phyloP scores from a whole-genome alignment of 164 flowering plant species.

The Houttuynia cordata region DNA sequence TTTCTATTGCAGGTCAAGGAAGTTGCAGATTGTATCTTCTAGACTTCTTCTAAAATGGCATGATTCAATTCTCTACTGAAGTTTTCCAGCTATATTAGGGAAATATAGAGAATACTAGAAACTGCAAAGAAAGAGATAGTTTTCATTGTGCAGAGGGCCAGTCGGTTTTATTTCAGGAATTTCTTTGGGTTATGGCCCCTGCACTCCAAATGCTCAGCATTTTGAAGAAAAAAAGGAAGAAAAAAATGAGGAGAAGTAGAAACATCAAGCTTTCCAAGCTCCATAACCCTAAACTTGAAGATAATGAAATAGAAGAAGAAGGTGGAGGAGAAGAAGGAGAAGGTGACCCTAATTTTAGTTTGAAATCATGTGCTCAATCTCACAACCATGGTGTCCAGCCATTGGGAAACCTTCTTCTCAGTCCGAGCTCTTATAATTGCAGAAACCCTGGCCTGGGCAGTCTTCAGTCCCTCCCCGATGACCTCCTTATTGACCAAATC shows the following conservation, averaged over 20 bases:
- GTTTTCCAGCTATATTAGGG: too few species aligned
- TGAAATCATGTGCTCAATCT: conserved; percentile 53
- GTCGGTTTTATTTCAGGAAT: too few species aligned
- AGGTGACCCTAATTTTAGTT: conserved; percentile 30
- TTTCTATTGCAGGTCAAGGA: too few species aligned
- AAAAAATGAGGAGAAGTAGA: conserved; percentile 14
- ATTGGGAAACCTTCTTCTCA: conserved; percentile 65
- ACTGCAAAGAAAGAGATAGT: too few species aligned
- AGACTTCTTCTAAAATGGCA: too few species aligned
- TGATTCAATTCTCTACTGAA: too few species aligned
- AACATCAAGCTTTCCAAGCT: conserved; percentile 8
- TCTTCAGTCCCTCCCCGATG: conserved; percentile 61
- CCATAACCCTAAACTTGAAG: conserved; percentile 5
- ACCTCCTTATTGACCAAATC: conserved; percentile 62
- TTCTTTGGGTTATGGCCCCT: not conserved
- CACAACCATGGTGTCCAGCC: conserved; percentile 78
- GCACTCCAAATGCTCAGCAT: not conserved
- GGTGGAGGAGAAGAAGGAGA: conserved; percentile 18
- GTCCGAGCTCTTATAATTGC: conserved; percentile 43
- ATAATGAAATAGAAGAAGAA: conserved; percentile 5
- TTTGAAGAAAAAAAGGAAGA: conserved; percentile 4
- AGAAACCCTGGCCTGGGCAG: conserved; percentile 82
- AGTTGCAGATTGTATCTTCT: too few species aligned
- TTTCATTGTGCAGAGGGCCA: too few species aligned
- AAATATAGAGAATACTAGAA: too few species aligned